These are phyloP conservation scores for Calonectria montana DNA, from an alignment of 2,329 filamentous ascomycete genomes.

Conservation along the genomic window DNA sequence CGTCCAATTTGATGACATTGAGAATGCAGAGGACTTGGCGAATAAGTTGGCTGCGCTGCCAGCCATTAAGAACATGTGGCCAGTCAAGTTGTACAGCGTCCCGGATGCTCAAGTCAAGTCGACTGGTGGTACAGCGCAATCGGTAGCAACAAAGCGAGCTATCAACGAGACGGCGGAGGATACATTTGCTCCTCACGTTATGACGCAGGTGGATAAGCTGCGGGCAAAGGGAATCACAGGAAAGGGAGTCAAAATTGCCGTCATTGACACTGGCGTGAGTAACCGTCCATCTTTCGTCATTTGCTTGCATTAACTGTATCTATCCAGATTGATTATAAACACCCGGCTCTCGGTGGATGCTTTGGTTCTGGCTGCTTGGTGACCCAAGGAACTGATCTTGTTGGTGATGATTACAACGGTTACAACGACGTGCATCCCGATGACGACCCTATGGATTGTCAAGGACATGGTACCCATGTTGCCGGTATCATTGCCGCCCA, in stretches of 20 bases:
- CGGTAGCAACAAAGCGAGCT: neutral
- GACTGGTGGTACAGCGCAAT: neutral
- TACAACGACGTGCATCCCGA: constrained; percentile 56
- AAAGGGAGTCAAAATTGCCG: constrained; percentile 63
- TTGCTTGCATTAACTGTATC: neutral
- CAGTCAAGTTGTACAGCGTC: constrained; percentile 57
- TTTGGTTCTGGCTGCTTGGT: constrained; percentile 71
- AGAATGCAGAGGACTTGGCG: constrained; percentile 56
- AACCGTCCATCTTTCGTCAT: constrained; percentile 3
- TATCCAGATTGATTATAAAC: constrained; percentile 67
- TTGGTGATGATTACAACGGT: constrained; percentile 65
- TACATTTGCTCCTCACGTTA: constrained; percentile 52
- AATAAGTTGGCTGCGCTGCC: constrained; percentile 54
- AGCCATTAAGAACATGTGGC: constrained; percentile 62
- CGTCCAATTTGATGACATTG: constrained; percentile 61
- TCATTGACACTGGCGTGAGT: constrained; percentile 66
- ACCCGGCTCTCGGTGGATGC: constrained; percentile 72
- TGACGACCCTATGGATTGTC: constrained; percentile 65
- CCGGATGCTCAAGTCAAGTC: constrained; percentile 40
- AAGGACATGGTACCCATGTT: constrained; percentile 71
- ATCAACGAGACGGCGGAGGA: neutral
- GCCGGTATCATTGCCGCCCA: constrained; percentile 73
- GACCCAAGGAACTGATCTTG: constrained; percentile 67
- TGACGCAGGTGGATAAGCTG: constrained; percentile 69
- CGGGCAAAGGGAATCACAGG: constrained; percentile 60